Conservation (phyloP, 2,329 filamentous ascomycete species). For the Teratosphaeria destructans region DNA sequence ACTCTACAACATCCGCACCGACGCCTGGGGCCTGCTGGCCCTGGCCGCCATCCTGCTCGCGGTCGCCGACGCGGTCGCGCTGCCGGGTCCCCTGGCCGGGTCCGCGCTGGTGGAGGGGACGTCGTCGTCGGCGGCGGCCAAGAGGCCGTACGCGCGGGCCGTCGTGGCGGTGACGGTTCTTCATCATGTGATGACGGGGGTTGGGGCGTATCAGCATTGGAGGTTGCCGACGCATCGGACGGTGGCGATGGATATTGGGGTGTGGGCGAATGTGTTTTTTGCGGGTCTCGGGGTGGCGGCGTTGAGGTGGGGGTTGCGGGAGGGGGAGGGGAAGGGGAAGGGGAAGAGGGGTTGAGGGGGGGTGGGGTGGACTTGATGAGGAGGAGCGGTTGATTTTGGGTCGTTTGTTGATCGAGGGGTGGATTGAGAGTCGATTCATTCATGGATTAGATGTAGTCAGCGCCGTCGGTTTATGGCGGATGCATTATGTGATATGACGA, state of each 20-base stretch:
- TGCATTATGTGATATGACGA: too few relatives aligned
- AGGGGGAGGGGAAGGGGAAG: constrained; percentile 2
- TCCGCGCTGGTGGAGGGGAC: constrained; percentile 11
- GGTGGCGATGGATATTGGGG: constrained; percentile 25
- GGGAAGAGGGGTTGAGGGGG: background rate
- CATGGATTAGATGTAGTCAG: too few relatives aligned
- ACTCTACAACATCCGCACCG: constrained; percentile 27
- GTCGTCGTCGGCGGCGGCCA: constrained; percentile 3
- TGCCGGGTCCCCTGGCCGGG: constrained; percentile 12
- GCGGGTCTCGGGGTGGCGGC: constrained; percentile 19
- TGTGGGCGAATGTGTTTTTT: constrained; percentile 23
- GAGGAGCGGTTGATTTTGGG: background rate
- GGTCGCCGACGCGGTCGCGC: constrained; percentile 22
- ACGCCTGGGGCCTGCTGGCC: constrained; percentile 26
- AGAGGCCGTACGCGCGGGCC: constrained; percentile 24
- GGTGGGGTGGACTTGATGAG: background rate
- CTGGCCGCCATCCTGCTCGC: constrained; percentile 22
- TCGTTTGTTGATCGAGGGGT: background rate
- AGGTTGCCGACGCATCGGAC: constrained; percentile 22
- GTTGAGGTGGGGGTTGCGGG: constrained; percentile 16
- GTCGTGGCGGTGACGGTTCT: constrained; percentile 24
- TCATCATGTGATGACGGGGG: constrained; percentile 26
- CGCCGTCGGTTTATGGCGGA: too few relatives aligned
- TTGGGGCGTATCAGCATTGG: constrained; percentile 26
- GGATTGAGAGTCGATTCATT: too few relatives aligned